phyloP scores from a whole-genome alignment of 352 stramenopile genomes.

The Globisporangium nunn region DNA sequence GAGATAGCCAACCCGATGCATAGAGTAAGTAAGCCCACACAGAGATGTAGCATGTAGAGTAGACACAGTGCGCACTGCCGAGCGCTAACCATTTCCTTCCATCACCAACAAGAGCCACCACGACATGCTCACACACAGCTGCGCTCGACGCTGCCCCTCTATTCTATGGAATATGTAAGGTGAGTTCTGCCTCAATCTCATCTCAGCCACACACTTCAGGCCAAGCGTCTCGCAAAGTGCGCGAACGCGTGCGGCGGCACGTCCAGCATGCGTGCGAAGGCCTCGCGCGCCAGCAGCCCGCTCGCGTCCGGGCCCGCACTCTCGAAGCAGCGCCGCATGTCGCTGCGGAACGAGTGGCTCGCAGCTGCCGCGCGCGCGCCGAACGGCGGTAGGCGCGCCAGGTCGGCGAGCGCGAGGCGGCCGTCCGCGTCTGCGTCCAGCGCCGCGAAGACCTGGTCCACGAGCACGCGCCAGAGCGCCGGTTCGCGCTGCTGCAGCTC shows the following conservation, averaged over 20 bases:
- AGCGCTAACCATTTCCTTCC: too few relatives aligned
- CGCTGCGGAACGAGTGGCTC: slow-evolving; percentile 51
- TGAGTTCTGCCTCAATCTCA: background rate
- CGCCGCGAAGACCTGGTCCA: slow-evolving; percentile 33
- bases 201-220: background rate
- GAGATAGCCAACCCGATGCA: background rate
- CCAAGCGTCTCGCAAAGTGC: slow-evolving; percentile 39
- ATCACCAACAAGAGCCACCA: too few relatives aligned
- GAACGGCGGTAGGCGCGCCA: slow-evolving; percentile 42
- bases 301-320: slow-evolving; percentile 31
- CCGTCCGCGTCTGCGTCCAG: slow-evolving; percentile 51
- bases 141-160: too few relatives aligned
- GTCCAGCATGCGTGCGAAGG: slow-evolving; percentile 48
- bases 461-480: slow-evolving; percentile 24
- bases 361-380: slow-evolving; percentile 3
- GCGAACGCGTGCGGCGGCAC: slow-evolving; percentile 37
- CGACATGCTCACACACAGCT: too few relatives aligned
- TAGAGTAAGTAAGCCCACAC: background rate
- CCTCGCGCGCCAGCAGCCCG: slow-evolving; percentile 28
- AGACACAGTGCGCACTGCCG: background rate
- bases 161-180: too few relatives aligned
- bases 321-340: slow-evolving; percentile 55
- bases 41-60: background rate
- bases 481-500: slow-evolving; percentile 34
- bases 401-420: slow-evolving; percentile 32